Base-by-base conservation (phyloP, 768 basidiomycete genomes). In the Ramaria rubella region DNA sequence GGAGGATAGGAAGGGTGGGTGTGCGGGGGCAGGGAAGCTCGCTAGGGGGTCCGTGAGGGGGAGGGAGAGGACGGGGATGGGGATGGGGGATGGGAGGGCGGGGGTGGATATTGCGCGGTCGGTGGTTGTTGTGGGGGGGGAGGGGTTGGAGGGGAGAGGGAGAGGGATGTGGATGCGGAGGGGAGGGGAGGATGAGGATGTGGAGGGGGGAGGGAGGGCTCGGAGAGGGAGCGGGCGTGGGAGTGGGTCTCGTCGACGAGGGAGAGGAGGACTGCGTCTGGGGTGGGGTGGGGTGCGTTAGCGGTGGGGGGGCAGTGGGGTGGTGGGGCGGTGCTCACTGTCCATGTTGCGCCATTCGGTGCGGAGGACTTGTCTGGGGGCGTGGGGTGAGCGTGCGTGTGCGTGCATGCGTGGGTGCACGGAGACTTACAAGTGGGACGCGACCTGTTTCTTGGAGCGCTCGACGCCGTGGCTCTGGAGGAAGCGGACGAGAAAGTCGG, bases 371-470 rank as follows among this genome's bases (percentile, higher is more conserved):
- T 56, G 55, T 4, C 55, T 56, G 33, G 14, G 26, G 15, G 31
- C 12, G 17, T 33, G 2, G 48, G 12, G 19, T 23, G 5, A 40
- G 17, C 43, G 52, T 15, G 38, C 3, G 23, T 6, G 4, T 17
- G 31, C 5, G 24, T 11, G 15, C 12, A 49, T 30, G 29, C 23
- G 19, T 21, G 36, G 4, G 23, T 19, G 27, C 2, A 42, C 7
- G 33, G 89, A 68, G 55, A 90, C 88, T 65, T 91, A 89, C 52
- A 91, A 87, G 64, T 91, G 89, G 68, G 85, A 87, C n/a, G 89
- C 89, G 61, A 91, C 89, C 69, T 91, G 89, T 69, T 91, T 90
- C 77, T 90, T 90, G 44, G 86, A 78, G 40, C 89, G 83, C 26
- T 77, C 77, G 66, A 91, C 80, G 55, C 84, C 85, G 34, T 76